Conservation (phyloP, 495 filamentous ascomycete genomes). For the Lindgomyces ingoldianus region DNA sequence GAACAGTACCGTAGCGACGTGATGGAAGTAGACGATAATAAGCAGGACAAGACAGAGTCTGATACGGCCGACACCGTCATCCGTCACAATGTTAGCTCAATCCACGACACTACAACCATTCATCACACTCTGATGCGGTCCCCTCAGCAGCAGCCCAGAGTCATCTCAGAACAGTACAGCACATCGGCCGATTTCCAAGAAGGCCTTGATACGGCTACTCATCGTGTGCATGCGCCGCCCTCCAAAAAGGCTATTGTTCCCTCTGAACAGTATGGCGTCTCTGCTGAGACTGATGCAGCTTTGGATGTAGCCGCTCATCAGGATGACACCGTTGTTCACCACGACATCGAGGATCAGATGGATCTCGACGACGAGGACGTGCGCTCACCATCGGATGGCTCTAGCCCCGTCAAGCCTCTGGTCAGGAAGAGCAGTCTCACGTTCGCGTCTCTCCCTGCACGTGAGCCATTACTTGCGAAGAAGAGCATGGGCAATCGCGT, state of each 20-base stretch:
- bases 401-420: conserved; percentile 61
- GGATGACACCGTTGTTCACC: conserved; percentile 30
- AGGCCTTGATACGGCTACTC: conserved; percentile 15
- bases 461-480: conserved; percentile 77
- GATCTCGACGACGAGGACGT: conserved; percentile 60
- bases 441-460: conserved; percentile 87
- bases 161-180: conserved; percentile 21
- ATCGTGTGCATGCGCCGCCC: conserved; percentile 6
- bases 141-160: not conserved
- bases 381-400: conserved; percentile 62
- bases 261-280: conserved; percentile 18
- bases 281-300: conserved; percentile 15
- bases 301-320: conserved; percentile 3
- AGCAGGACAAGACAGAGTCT: not conserved
- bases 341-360: conserved; percentile 42
- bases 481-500: conserved; percentile 74
- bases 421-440: conserved; percentile 90
- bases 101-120: conserved; percentile 16
- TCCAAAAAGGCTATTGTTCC: conserved; percentile 12
- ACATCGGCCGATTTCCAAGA: conserved; percentile 19
- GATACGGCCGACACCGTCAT: conserved; percentile 11
- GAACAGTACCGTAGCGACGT: not conserved
- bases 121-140: conserved; percentile 1
- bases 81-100: conserved; percentile 1
- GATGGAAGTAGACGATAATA: conserved; percentile 19